Conservation (phyloP, 768 basidiomycete species). For the Nevesoporus exiguus region DNA sequence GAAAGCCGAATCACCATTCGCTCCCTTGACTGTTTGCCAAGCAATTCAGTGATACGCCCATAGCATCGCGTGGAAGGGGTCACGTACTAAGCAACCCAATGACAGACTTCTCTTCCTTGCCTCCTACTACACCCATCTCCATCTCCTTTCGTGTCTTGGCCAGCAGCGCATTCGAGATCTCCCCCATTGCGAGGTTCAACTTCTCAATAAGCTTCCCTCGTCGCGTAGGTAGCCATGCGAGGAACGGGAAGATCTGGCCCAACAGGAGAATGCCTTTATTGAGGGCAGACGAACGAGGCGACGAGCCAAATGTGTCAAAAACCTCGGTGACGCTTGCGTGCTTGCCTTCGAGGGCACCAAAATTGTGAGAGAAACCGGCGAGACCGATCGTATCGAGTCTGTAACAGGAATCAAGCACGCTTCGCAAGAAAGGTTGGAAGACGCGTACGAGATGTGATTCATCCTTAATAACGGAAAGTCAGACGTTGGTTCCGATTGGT, state of each 20-base stretch:
- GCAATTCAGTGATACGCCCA: constrained; percentile 11
- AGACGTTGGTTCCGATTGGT: background rate
- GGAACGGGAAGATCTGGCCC: constrained; percentile 34
- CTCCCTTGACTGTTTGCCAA: constrained; percentile 35
- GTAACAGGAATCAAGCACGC: background rate
- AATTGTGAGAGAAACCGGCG: constrained; percentile 57
- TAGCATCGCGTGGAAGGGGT: too few species aligned
- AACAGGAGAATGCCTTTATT: constrained; percentile 36
- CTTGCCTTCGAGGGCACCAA: constrained; percentile 50
- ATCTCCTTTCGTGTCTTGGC: constrained; percentile 34
- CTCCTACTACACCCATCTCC: constrained; percentile 19
- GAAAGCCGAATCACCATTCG: constrained; percentile 22
- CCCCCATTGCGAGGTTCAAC: constrained; percentile 34
- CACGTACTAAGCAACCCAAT: constrained; percentile 24
- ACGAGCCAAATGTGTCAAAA: constrained; percentile 36
- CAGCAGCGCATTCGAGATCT: constrained; percentile 40
- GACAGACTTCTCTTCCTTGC: constrained; percentile 25
- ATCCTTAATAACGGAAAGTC: constrained; percentile 19
- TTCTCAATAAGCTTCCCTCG: constrained; percentile 30
- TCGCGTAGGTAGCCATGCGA: constrained; percentile 37
- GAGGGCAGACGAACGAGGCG: constrained; percentile 21
- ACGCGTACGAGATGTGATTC: constrained; percentile 35
- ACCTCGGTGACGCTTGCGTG: constrained; percentile 38
- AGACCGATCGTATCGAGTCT: constrained; percentile 58
- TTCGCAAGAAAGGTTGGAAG: background rate